Conservation (phyloP, 192 early-diverging fungal species). For the Podochytrium sp. region DNA sequence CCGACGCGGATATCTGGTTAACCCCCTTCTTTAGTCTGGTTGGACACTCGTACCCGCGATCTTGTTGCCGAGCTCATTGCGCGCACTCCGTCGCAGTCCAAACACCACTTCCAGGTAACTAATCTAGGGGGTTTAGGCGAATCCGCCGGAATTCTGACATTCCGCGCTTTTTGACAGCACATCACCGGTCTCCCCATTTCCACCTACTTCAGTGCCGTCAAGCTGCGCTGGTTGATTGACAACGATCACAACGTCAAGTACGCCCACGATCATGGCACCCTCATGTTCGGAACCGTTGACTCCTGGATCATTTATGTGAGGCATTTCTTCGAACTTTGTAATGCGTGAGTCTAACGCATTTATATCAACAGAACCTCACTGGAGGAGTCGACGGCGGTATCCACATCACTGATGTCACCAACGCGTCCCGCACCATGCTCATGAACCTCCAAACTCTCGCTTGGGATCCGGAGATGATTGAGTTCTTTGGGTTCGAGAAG, state of each 20-base stretch:
- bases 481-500: conserved; percentile 78
- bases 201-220: conserved; percentile 91
- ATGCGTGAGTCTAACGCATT: too few species aligned
- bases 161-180: too few species aligned
- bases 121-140: not conserved
- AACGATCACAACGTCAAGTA: conserved; percentile 72
- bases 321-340: too few species aligned
- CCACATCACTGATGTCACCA: conserved; percentile 92
- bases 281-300: conserved; percentile 91
- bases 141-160: too few species aligned
- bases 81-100: conserved; percentile 54
- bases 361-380: conserved; percentile 88
- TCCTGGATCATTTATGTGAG: conserved; percentile 90
- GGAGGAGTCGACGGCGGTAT: conserved; percentile 74
- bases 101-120: conserved; percentile 45
- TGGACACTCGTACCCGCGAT: conserved; percentile 80
- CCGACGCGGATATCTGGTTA: too few species aligned
- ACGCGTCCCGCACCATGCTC: conserved; percentile 93
- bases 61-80: conserved; percentile 67
- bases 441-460: conserved; percentile 83
- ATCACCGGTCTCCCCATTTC: conserved; percentile 87
- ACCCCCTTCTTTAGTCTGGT: too few species aligned
- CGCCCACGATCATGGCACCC: conserved; percentile 71
- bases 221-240: conserved; percentile 91
- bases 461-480: conserved; percentile 84